Evolutionary conservation across 169 alveolate genomes (phyloP), one percentile per base, ranked within the genome.

Genomic region (Eimeria maxima): DNA sequence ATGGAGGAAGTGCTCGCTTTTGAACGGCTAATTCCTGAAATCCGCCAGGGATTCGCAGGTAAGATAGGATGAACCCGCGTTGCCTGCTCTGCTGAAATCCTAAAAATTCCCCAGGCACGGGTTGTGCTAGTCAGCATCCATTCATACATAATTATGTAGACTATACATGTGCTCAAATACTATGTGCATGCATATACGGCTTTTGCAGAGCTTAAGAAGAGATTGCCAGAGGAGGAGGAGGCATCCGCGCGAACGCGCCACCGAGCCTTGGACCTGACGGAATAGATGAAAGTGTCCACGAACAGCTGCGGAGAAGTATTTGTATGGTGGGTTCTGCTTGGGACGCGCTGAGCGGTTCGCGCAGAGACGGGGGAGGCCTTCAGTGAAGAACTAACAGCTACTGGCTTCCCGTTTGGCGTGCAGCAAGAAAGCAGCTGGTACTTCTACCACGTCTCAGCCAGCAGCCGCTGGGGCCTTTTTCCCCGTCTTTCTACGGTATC

Each of bases 1-100:
- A 81, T 93, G 96, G 96, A 80, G 5, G 96, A 93, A 81, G 96
- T 93, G 27, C 63, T 93, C 78, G 94, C 87, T 13, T 27, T 80
- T n/a, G 96, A 93, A 55, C 69, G 57, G 22, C 93, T 93, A 73
- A 81, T 69, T 22, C 94, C 93, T 7, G 96, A 93, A 45, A 93
- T 93, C 0, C 93, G 88, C 65, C 33, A 83, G 69, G 96, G 87
- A 18, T 93, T 93, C 50, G 86, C 76, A 47, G 94, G 96, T 93
- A 18, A 11, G 84, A 14, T 55, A 33, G 38, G n/a, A 18, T 20
- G 44, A 22, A 47, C 44, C 45, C 20, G 74, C 38, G 74, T 24
- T 5, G 16, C 18, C 3, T 65, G 38, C 14, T 20, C 38, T 6
- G 5, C 74, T 20, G 38, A 60, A 60, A 60, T n/a, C 29, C 69